These are phyloP conservation scores for Vigna angularis DNA, from an alignment of 306 rosid genomes.

Conservation along the genomic window DNA sequence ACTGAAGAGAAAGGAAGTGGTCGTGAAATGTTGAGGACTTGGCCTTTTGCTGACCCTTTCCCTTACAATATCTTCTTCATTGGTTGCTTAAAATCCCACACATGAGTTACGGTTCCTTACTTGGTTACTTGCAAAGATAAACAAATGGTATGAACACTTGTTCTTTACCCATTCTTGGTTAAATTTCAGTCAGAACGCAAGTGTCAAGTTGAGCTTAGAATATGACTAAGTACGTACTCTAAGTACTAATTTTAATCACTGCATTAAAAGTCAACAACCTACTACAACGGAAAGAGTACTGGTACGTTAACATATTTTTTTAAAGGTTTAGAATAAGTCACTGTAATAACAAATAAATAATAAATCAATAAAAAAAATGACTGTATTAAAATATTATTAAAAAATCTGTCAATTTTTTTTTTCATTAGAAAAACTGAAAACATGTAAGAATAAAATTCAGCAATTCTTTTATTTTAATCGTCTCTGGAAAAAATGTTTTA, in stretches of 20 bases:
- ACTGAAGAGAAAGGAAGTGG: background rate
- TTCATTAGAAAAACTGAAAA: background rate
- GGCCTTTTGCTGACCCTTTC: constrained; percentile 22
- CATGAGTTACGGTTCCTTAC: background rate
- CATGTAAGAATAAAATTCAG: background rate
- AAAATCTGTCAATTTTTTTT: too few species aligned
- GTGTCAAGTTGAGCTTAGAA: constrained; percentile 6
- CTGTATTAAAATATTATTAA: too few species aligned
- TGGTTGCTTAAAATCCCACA: background rate
- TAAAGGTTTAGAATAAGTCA: too few species aligned
- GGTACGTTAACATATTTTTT: too few species aligned
- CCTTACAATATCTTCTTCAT: background rate
- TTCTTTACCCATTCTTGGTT: background rate
- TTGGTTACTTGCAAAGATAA: background rate
- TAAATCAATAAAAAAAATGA: too few species aligned
- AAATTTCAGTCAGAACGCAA: background rate
- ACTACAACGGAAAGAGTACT: background rate
- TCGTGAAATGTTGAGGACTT: constrained; percentile 20
- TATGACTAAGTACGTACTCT: background rate
- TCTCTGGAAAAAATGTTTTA: background rate
- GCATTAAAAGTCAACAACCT: background rate
- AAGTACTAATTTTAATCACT: background rate
- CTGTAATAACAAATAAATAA: too few species aligned
- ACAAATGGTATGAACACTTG: background rate
- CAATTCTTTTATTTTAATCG: background rate